phyloP scores from a whole-genome alignment of 208 protist species.

The Crithidia mellificae region DNA sequence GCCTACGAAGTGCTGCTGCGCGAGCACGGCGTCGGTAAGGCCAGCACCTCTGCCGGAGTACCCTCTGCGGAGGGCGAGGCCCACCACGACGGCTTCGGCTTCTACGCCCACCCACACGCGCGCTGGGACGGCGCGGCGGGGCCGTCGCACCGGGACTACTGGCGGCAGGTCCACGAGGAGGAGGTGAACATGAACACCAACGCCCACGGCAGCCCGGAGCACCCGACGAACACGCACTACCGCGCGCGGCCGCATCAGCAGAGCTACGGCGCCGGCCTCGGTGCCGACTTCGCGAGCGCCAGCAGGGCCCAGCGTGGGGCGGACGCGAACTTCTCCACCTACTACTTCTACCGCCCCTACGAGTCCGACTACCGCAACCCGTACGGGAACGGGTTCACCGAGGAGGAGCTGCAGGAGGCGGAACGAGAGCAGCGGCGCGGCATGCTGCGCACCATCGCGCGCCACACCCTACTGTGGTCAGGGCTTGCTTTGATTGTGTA shows the following conservation, averaged over 20 bases:
- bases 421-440: slow-evolving; percentile 18
- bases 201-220: slow-evolving; percentile 10
- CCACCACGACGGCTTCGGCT: slow-evolving; percentile 2
- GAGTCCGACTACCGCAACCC: slow-evolving; percentile 38
- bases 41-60: neutral
- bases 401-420: slow-evolving; percentile 41
- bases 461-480: slow-evolving; percentile 43
- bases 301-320: slow-evolving; percentile 8
- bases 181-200: slow-evolving; percentile 30
- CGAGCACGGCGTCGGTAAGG: slow-evolving; percentile 10
- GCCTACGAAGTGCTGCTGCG: slow-evolving; percentile 57
- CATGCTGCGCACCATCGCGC: slow-evolving; percentile 19
- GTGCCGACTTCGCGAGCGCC: slow-evolving; percentile 22
- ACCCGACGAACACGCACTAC: slow-evolving; percentile 29
- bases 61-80: neutral
- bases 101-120: slow-evolving; percentile 32
- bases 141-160: slow-evolving; percentile 17
- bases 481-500: slow-evolving; percentile 38
- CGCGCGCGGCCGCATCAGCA: slow-evolving; percentile 7
- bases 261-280: slow-evolving; percentile 32
- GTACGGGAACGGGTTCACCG: slow-evolving; percentile 49
- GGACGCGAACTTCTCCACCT: slow-evolving; percentile 45
- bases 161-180: slow-evolving; percentile 21
- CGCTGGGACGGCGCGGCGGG: slow-evolving; percentile 14
- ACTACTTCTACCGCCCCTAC: slow-evolving; percentile 63